Evolutionary conservation across 2,329 filamentous ascomycete genomes (phyloP), one percentile per base, ranked within the genome.

Genomic region (Metarhizium album): DNA sequence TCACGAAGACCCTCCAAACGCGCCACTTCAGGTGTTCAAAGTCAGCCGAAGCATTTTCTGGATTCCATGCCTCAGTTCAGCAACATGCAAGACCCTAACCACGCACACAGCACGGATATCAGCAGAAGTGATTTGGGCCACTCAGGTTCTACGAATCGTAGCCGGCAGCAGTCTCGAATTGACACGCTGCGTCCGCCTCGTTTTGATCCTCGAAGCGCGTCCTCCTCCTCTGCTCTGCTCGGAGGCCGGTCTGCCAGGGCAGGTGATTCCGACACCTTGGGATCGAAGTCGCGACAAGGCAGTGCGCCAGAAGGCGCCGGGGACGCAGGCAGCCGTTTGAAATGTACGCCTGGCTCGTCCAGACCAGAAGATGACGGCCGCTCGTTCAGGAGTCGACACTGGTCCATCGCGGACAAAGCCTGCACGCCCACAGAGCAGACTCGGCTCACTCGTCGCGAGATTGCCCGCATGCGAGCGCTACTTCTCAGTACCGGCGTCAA

Each of bases 401-500:
- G 77, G 76, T 74, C 73, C 2, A 74, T 80, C 31, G 71, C 72
- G 2, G 70, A 76, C 48, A 69, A 68, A 48, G 64, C 59, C n/a
- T n/a, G n/a, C 29, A 58, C 63, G 3, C 62, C 67, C 3, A 62
- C 64, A 5, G 66, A 69, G 18, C 68, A 64, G 31, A 53, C 56
- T 18, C 60, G 58, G 23, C 57, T 86, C 29, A 82, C 76, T 9
- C 81, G 78, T 58, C 79, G 80, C n/a, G 91, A 96, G 58, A 78
- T 95, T 49, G 86, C 86, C 16, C 83, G 89, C n/a, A 76, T 90
- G 2, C 79, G 82, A 52, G 80, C 88, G 1, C 74, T 94, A 8
- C 79, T 95, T 40, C 73, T 95, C 22, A 86, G 84, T 55, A 88
- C 89, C 0, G 90, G 90, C n/a, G 83, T 96, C 61, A 95, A 94